Percentiles rank a stretch among this genome's conserved stretches.
These are phyloP conservation scores for Mucor circinelloides DNA, from an alignment of 371 early-diverging fungal species.

Conservation along the genomic window DNA sequence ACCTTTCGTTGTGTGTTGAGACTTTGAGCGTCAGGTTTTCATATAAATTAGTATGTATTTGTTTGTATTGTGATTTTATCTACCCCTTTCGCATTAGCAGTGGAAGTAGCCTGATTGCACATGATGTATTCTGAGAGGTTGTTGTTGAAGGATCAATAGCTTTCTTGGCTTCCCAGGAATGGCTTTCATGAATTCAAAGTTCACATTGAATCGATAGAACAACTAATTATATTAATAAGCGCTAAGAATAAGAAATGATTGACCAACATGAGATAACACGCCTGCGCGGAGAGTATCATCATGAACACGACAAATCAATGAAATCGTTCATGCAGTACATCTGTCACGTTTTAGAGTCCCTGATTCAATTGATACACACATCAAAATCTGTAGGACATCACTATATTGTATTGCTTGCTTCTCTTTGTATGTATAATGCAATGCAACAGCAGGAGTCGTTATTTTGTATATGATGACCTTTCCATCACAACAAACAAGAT, in stretches of 20 bases:
- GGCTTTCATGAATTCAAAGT: no score
- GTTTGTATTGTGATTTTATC: not conserved
- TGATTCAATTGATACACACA: not conserved
- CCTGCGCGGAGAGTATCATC: no score
- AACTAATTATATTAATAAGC: no score
- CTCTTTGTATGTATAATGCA: not conserved
- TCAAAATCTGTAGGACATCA: not conserved
- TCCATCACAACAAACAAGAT: not conserved
- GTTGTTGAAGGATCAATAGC: not conserved
- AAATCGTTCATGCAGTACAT: not conserved
- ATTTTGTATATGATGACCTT: not conserved
- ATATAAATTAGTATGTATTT: not conserved
- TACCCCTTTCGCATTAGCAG: not conserved
- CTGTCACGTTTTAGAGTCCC: not conserved
- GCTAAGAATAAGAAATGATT: no score
- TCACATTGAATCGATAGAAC: no score
- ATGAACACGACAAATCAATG: not conserved
- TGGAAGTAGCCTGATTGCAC: not conserved
- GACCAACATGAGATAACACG: no score
- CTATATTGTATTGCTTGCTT: not conserved
- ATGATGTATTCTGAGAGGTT: not conserved
- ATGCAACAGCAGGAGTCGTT: not conserved
- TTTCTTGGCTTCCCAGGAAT: no score
- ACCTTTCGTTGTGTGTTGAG: no score
- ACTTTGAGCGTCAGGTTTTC: not conserved